Evolutionary conservation across 768 basidiomycete species (phyloP), one percentile per base, ranked within the genome.

Genomic region (Leccinum broughii): DNA sequence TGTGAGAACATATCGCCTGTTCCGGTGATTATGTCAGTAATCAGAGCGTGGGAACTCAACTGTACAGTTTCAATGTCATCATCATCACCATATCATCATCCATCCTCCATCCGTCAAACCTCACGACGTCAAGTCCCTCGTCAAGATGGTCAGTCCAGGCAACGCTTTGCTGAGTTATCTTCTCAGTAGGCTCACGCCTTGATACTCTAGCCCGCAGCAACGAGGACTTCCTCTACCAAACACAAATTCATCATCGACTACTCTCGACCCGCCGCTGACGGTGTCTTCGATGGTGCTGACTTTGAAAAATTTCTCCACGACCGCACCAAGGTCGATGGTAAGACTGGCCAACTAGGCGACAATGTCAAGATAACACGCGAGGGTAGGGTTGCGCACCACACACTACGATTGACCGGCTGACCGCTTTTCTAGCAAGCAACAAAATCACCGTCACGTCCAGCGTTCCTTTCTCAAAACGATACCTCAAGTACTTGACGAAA

Each of bases 401-500:
- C 17, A 6, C 35, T 20, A 35, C 62, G 4, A 58, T 30, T n/a
- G 46, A 41, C 39, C 26, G 24, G 28, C 56, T 49, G 52, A 65
- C 52, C 41, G 52, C 39, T 56, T 22, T 41, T 59, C 22, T 63
- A 92, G 90, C 87, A 64, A 86, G 85, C 77, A 88, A 81, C 72
- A 93, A 89, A 79, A 83, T 98, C 75, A 89, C 87, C 58, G 85
- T 98, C 67, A 86, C 88, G 55, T 89, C 94, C 56, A 87, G 80
- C 71, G 87, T 96, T 74, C 87, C 93, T 58, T 90, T 98, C 79
- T 98, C 96, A 54, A 98, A 98, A 81, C 85, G 93, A 59, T 98
- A 97, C 78, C 87, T 98, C 75, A 98, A 98, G 79, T 99, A 98
- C 80, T 83, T 98, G 62, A 98, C 96, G 64, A 98, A 98, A 85